Evolutionary conservation across 129 eudicot genomes (phyloP).

Genomic region (Cynara cardunculus): DNA sequence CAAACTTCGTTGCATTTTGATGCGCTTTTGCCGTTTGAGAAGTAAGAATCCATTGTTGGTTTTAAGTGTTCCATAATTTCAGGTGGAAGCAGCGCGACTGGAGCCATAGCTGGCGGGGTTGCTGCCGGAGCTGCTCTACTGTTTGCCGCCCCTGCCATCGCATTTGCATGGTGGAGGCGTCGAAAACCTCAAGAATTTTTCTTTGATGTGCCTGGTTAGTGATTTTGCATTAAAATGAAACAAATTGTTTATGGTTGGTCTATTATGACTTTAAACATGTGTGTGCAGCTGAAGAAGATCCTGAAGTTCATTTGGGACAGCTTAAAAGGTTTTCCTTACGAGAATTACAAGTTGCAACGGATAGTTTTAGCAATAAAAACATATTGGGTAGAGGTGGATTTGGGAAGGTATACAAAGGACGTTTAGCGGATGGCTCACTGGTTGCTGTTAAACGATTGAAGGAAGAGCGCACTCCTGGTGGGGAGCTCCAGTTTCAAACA

Average conservation of each 20-base stretch:
- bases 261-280: neutral
- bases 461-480: conserved; percentile 92
- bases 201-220: conserved; percentile 77
- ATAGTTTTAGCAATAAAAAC: conserved; percentile 81
- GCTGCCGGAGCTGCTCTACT: conserved; percentile 82
- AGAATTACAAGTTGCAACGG: conserved; percentile 90
- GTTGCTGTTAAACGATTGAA: conserved; percentile 88
- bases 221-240: conserved; percentile 12
- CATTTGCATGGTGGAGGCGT: conserved; percentile 76
- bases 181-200: conserved; percentile 67
- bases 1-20: no score
- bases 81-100: conserved; percentile 60
- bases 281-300: conserved; percentile 87
- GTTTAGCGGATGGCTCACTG: conserved; percentile 71
- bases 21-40: no score
- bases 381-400: conserved; percentile 91
- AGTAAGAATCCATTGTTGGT: neutral
- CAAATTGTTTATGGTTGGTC: neutral
- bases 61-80: neutral
- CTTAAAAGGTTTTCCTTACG: conserved; percentile 78
- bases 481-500: conserved; percentile 87
- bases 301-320: conserved; percentile 87
- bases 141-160: conserved; percentile 75
- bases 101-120: conserved; percentile 82
- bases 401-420: conserved; percentile 90